Evolutionary conservation across 2,329 filamentous ascomycete species (phyloP).

Genomic region (Aspergillus sp.): DNA sequence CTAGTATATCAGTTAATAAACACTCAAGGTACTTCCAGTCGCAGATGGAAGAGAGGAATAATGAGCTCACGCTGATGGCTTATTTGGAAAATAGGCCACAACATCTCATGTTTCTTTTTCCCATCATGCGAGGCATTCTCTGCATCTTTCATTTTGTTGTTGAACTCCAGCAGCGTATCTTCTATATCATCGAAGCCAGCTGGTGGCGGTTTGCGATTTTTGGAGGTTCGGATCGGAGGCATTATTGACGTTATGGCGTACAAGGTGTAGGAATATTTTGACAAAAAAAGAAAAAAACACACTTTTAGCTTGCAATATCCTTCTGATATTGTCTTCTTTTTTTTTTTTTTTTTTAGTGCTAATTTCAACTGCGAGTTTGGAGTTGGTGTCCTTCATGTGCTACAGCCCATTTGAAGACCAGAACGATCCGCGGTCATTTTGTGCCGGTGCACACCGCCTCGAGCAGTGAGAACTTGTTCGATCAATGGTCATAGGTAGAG

Average conservation of each 20-base stretch:
- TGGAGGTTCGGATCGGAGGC: slow-evolving; percentile 57
- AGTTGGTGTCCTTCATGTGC: too few species aligned
- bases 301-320: too few species aligned
- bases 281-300: too few species aligned
- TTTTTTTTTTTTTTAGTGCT: too few species aligned
- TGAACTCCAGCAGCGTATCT: slow-evolving; percentile 63
- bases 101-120: slow-evolving; percentile 83
- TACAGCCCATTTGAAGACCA: too few species aligned
- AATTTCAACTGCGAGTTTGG: too few species aligned
- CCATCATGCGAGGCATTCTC: slow-evolving; percentile 78
- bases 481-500: not conserved
- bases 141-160: slow-evolving; percentile 70
- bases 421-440: slow-evolving; percentile 13
- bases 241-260: slow-evolving; percentile 31
- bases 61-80: slow-evolving; percentile 72
- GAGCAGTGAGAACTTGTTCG: not conserved
- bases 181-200: slow-evolving; percentile 65
- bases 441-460: slow-evolving; percentile 23
- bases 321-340: too few species aligned
- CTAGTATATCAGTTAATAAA: slow-evolving; percentile 24
- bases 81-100: slow-evolving; percentile 98
- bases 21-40: too few species aligned
- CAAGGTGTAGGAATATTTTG: too few species aligned
- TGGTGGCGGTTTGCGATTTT: slow-evolving; percentile 60
- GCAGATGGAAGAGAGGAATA: not conserved